Evolutionary conservation across 164 flowering plant species (phyloP), one percentile per base, ranked within the genome.

Genomic region (Saururus chinensis): DNA sequence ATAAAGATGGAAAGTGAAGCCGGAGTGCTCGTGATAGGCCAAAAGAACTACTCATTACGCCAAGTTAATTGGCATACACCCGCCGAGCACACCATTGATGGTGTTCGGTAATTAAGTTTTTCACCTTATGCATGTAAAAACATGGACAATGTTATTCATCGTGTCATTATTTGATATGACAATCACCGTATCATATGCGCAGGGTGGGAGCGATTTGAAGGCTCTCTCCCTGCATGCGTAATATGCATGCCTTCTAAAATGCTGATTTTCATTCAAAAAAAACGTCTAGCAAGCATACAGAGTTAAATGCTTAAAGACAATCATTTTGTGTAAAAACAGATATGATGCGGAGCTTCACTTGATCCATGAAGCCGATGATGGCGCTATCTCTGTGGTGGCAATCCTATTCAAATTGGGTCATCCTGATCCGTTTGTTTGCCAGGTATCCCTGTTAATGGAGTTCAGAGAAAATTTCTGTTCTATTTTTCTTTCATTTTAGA

Each of bases 1-100:
- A 20, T 83, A 40, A 52, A 19, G 9, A 77, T 20, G 56, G 77
- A 72, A 13, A 64, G 17, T 4, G 48, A 71, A 26, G 67, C 53
- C 4, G 87, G 89, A 57, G 63, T 2, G 8, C 12, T 84, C 61
- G 54, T 7, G 9, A 20, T 80, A 11, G 65, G 77, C 61, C 81
- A 79, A 19, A 80, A 76, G 73, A 75, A 63, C 56, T 81, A 76
- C 56, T 57, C 62, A 24, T 62, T 82, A 64, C 62, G 63, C 64
- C 81, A 79, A 57, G 60, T 82, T 75, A 87, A 82, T 60, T 84
- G 84, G 84, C 92, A 84, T 65, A 40, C 77, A 61, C 92, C 89
- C 55, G 78, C 87, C 0, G 92, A 86, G 68, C 92, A 86, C 64
- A 66, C 58, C 1, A 55, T 84, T 51, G 63, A 84, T 26, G 87